Evolutionary conservation across 2,329 filamentous ascomycete species (phyloP), one percentile per base, ranked within the genome.

Genomic region (Scorias spongiosa): DNA sequence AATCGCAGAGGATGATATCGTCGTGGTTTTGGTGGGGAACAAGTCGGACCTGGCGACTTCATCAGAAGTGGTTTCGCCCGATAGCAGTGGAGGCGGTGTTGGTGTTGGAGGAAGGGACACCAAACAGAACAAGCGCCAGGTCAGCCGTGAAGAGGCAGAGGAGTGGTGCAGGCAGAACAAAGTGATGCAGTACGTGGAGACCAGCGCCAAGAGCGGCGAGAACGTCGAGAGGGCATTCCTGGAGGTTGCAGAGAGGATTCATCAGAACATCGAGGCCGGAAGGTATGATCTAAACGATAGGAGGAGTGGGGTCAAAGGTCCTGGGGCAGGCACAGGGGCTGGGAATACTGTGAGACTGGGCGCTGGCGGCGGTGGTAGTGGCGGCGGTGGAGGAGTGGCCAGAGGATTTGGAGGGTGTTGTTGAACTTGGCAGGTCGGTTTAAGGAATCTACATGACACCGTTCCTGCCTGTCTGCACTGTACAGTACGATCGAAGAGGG

Each of bases 221-320:
- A 86, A 86, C 42, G 91, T 98, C 30, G 91, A 98, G 63, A 76
- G 80, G 53, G 91, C 91, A 2, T 98, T 98, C 57, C 74, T 93
- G 59, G 80, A 91, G 57, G 88, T 96, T 11, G 87, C 91, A 15
- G 87, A 95, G 69, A 74, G 88, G 63, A 96, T 98, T 68, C 93
- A 93, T 60, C 80, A 89, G 61, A 96, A 96, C 57, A 95, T 98
- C 49, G 86, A 95, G 68, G 85, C 85, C 1, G 91, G 91, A 10
- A 85, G 79, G 60, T 96, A 96, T 61, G 88, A 98, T 65, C 68
- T 96, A 53, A 93, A 94, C 59, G 89, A 96, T 63, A 75, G 89
- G 57, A 76, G 88, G 58, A 89, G 83, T 48, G 91, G 91, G 20
- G 88, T 98, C 48, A 96, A 95, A 62, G 81, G 43, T 63, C 80